Conservation (phyloP, 768 basidiomycete genomes). For the Naganishia vaughanmartiniae region DNA sequence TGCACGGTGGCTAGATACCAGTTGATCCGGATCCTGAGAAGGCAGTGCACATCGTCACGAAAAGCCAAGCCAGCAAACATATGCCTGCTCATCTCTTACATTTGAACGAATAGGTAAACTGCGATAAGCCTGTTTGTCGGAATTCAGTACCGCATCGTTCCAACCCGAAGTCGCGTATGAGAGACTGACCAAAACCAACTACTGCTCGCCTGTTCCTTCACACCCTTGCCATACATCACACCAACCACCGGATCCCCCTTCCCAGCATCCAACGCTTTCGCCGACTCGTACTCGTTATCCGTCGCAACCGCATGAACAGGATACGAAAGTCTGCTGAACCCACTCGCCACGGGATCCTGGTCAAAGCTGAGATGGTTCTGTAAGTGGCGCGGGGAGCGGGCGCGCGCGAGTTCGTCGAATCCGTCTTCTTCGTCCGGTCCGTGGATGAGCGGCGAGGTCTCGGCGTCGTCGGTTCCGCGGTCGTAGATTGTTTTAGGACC, state of each 20-base stretch:
- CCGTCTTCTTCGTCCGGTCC: conserved; percentile 20
- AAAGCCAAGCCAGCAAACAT: neutral
- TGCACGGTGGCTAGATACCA: conserved; percentile 51
- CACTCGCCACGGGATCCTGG: conserved; percentile 29
- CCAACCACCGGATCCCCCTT: conserved; percentile 45
- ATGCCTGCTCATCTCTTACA: conserved; percentile 35
- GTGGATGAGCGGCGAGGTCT: conserved; percentile 19
- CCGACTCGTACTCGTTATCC: conserved; percentile 39
- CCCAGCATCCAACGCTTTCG: conserved; percentile 29
- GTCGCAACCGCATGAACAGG: conserved; percentile 29
- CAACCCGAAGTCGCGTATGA: neutral
- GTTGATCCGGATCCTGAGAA: conserved; percentile 50
- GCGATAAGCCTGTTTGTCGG: conserved; percentile 35
- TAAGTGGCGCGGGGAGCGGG: conserved; percentile 9
- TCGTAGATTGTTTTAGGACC: conserved; percentile 46
- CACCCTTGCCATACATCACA: conserved; percentile 44
- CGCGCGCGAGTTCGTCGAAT: conserved; percentile 26
- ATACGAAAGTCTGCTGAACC: conserved; percentile 43
- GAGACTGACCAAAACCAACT: conserved; percentile 50
- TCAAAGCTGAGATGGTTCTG: conserved; percentile 20
- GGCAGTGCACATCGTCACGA: neutral
- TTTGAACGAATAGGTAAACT: conserved; percentile 50
- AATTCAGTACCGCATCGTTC: neutral
- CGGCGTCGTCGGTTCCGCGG: conserved; percentile 28
- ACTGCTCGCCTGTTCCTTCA: conserved; percentile 45